Base-by-base conservation (phyloP, 1,139 yeast genomes). In the Hansenula lynferdii region DNA sequence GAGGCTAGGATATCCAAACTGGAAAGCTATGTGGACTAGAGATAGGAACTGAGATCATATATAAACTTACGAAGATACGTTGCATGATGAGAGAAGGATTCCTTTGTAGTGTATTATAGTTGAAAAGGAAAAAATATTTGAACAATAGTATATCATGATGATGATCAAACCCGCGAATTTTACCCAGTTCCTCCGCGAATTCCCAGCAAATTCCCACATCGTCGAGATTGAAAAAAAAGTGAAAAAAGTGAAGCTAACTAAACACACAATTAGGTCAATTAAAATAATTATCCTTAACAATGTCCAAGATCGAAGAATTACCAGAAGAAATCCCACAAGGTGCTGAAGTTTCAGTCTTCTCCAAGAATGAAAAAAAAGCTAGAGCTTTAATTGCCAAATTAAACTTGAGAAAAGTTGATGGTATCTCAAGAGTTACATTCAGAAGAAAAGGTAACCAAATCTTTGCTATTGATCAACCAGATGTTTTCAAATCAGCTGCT, bases 311-410 rank as follows among this genome's bases (percentile, higher is more conserved):
- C 44, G 61, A 57, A 49, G 64, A 58, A 49, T 42, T 58, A 45
- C 46, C 45, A 44, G 62, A 59, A 41, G 76, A 75, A 69, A 81
- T 86, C 70, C 90, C 94, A 65, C 86, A 81, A 65, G 95, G 95
- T 57, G 84, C 96, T 58, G 81, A 80, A 65, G 92, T 89, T 61
- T 72, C 82, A 61, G 76, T 90, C 65, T 73, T 85, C 69, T 75
- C 92, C 64, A 86, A 85, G 72, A 84, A 86, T 70, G 97, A 90
- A 74, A 85, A 86, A 80, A 89, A 90, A 75, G 97, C 98, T 60
- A 85, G 95, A 74, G 90, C 85, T 64, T 69, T 83, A 62, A 83
- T 92, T 71, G 72, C 81, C 71, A 90, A 90, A 74, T 79, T 90
- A 60, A 87, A 85, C 67, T 77, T 92, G 70, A 87, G 86, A 79